Evolutionary conservation across 164 flowering plant species (phyloP), one percentile per base, ranked within the genome.

Genomic region (Amborella trichopoda): DNA sequence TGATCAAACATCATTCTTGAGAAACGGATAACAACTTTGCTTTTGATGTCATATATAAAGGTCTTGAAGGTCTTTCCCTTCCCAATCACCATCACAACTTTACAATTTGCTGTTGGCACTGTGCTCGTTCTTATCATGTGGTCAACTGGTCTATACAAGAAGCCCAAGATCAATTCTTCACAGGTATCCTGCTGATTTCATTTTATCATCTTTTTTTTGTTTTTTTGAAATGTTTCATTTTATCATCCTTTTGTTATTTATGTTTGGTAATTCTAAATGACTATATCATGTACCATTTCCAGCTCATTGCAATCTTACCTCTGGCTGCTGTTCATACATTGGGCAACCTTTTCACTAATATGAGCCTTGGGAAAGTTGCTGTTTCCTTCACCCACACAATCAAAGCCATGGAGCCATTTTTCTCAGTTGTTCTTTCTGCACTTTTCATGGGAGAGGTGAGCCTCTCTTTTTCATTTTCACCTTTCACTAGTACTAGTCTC

Each of bases 351-450:
- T 91, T 91, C 67, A 87, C 95, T 25, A 91, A 91, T 53, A 82
- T 91, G 95, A 91, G 99, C 68, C 94, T 91, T 40, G 99, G 96
- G n/a, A 87, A 87, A 68, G 99, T 91, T 57, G 77, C 99, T 26
- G 96, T 91, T 48, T 91, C 99, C 22, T 91, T 91, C 63, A 91
- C 99, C 28, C 96, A 91, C 65, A 91, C 99, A 13, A 82, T 87
- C 55, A 91, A 91, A 70, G 99, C 99, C 34, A 78, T 73, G 80
- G 99, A 91, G 70, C 99, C 99, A 14, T 87, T 91, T 57, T 91
- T 91, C 76, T 84, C 96, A n/a, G 96, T 87, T 56, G 33, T 91
- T 19, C 82, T 91, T 13, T 91, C 99, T 27, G 87, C 94, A n/a
- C 64, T 84, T 79, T 91, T 91, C 68, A 72, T 91, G 10, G 95